Evolutionary conservation across 2,329 filamentous ascomycete species (phyloP), one percentile per base, ranked within the genome.

Genomic region (Xylaria sp.): DNA sequence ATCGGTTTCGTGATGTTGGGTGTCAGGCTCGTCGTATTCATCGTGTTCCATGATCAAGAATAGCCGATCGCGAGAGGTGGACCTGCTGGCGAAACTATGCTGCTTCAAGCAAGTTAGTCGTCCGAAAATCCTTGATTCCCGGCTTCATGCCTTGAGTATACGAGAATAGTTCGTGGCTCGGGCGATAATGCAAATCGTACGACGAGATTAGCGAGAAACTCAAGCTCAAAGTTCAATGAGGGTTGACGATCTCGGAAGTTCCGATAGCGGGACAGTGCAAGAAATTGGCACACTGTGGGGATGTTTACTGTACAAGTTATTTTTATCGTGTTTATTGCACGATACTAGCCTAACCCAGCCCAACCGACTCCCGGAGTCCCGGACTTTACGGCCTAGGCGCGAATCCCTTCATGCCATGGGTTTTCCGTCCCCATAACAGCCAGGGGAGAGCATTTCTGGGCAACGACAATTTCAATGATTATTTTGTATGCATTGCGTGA

Each of bases 11-110:
- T 40, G 48, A 58, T 67, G 57, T 58, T 54, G 54, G 65, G 62
- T 58, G 59, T 69, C 60, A 68, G 54, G 58, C 60, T 55, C 66
- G 67, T 60, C 47, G 64, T 65, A 49, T 56, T 69, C 69, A 73
- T 73, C 52, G 58, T 67, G 67, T 68, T 70, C 71, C 69, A 72
- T 73, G 67, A 62, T 71, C 68, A 62, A 62, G 27, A 23, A 23
- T 10, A 27, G 49, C 56, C 31, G 27, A 49, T 11, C 35, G 29
- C 23, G 23, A 21, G 19, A 15, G 17, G 40, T 25, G 33, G 41
- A 29, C 15, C 40, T 31, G 49, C 40, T 21, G 17, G 37, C 19
- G 13, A 37, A 29, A 58, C 37, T 38, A 49, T 52, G 48, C n/a
- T 33, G 23, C 13, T 61, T 56, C 33, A 25, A 51, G 47, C 37